A percentile compares a stretch with the other conserved stretches of the same genome.
Evolutionary conservation across 2,329 filamentous ascomycete species (phyloP).

Genomic region (Aspergillus ochraceoroseus): DNA sequence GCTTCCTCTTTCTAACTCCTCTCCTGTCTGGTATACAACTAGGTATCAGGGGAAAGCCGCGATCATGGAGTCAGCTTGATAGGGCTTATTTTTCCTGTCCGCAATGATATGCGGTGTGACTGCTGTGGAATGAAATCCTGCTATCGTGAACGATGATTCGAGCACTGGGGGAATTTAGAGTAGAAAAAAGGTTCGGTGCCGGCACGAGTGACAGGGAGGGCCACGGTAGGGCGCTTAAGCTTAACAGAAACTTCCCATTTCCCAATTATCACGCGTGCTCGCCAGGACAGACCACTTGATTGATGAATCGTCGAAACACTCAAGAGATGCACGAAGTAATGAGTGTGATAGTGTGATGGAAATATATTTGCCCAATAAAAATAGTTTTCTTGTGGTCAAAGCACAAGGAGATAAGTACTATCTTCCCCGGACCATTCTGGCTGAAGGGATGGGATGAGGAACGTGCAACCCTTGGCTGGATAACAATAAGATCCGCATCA

Average conservation of each 20-base stretch:
- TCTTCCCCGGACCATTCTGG: too few species aligned
- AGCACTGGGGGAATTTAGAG: background rate
- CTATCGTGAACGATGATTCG: background rate
- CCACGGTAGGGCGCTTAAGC: constrained; percentile 6
- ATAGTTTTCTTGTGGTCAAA: background rate
- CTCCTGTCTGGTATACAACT: background rate
- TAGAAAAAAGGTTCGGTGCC: background rate
- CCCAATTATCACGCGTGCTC: background rate
- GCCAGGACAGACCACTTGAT: too few species aligned
- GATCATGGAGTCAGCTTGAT: background rate
- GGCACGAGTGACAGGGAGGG: constrained; percentile 1
- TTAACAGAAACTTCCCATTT: background rate
- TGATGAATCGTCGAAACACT: background rate
- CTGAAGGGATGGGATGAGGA: background rate
- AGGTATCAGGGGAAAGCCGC: background rate
- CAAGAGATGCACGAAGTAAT: background rate
- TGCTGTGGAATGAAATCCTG: background rate
- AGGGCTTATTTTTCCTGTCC: too few species aligned
- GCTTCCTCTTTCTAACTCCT: background rate
- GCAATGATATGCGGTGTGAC: constrained; percentile 1
- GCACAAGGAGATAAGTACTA: background rate
- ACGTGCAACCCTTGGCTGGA: background rate
- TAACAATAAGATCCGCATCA: background rate
- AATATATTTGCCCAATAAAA: background rate
- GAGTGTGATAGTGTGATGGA: background rate